Base-by-base conservation (phyloP, 2,329 filamentous ascomycete species). In the Incumbomyces lentus region DNA sequence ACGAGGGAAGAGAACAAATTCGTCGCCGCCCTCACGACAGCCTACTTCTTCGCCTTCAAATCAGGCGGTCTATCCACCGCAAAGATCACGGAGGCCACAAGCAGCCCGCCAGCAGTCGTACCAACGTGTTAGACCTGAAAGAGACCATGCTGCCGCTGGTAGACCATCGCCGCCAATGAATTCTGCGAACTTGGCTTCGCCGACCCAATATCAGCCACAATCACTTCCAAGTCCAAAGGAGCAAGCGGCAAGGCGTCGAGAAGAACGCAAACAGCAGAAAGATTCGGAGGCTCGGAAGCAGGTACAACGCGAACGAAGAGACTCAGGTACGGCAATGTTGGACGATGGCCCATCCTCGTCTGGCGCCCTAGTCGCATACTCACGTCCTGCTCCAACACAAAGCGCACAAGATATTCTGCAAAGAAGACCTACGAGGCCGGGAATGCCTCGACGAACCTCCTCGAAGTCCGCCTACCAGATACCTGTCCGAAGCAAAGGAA, bases 401-500 rank as follows among this genome's bases (percentile, higher is more conserved):
- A 13, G n/a, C 8, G 17, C 22, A 19, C 7, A 10, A 5, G 18
- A 14, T 7, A 11, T 5, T 18, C 7, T 46, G 48, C 44, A 38
- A 33, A 14, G 41, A 19, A 34, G 12, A 42, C 39, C 44, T 40
- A 36, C 31, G 19, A 33, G 49, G 35, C 29, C 18, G 46, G 36
- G 40, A 22, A n/a, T 35, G 16, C 33, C 33, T 6, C 13, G 33
- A 35, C 13, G 33, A 35, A 17, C 33, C 33, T 35, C 33, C 13
- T 35, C 33, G 33, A 35, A 12, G 13, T n/a, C 26, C 55, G 56
- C 38, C 57, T 59, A 14, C 55, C 55, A 37, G 47, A 44, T 8
- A 43, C 41, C 19, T 33, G n/a, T 37, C 34, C 46, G 14, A 50
- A 44, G 30, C 52, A 57, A 46, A 30, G 11, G 13, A 16, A 32